These are phyloP conservation scores for Metschnikowia peoriensis DNA, from an alignment of 805 yeast species.

Conservation along the genomic window DNA sequence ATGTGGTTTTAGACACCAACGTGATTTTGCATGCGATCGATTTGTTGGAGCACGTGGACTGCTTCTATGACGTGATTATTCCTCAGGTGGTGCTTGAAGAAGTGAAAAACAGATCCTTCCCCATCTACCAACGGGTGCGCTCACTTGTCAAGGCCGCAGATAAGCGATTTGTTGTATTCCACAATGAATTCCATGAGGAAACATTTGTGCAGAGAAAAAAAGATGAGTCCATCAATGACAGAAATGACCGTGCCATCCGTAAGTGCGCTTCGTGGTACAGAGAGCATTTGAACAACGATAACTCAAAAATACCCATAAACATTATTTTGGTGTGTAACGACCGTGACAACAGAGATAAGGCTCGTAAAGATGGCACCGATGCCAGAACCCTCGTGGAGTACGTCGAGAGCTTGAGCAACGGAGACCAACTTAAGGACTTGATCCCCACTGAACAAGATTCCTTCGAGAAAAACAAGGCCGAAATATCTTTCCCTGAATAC, in stretches of 20 bases:
- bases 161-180: constrained; percentile 86
- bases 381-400: constrained; percentile 67
- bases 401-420: constrained; percentile 64
- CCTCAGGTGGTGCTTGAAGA: constrained; percentile 96
- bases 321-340: constrained; percentile 76
- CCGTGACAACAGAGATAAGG: constrained; percentile 57
- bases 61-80: constrained; percentile 86
- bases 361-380: constrained; percentile 51
- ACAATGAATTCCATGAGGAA: constrained; percentile 80
- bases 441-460: constrained; percentile 56
- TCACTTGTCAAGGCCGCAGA: constrained; percentile 70
- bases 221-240: constrained; percentile 78
- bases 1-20: constrained; percentile 83
- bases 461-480: constrained; percentile 41
- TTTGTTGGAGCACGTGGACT: constrained; percentile 69
- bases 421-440: constrained; percentile 73
- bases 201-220: constrained; percentile 63
- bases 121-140: constrained; percentile 82
- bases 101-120: constrained; percentile 81
- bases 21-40: constrained; percentile 87
- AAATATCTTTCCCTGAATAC: constrained; percentile 70
- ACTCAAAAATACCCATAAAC: constrained; percentile 37
- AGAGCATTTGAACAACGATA: constrained; percentile 51
- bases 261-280: constrained; percentile 69
- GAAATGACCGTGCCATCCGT: constrained; percentile 90